These are phyloP conservation scores for Podospora appendiculata DNA, from an alignment of 495 filamentous ascomycete species.

Conservation along the genomic window DNA sequence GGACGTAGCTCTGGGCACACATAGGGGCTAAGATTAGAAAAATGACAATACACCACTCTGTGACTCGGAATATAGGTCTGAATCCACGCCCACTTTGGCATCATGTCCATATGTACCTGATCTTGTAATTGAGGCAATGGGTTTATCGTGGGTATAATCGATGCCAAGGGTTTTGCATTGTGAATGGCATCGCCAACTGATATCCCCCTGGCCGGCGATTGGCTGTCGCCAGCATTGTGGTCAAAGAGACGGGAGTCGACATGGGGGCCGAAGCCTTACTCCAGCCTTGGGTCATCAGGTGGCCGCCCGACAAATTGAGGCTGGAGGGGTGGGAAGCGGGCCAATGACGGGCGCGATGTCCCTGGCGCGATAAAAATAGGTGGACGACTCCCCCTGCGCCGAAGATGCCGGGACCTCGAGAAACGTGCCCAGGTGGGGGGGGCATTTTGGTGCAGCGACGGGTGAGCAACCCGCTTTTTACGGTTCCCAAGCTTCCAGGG, in stretches of 20 bases:
- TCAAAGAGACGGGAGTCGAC: not conserved
- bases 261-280: constrained; percentile 12
- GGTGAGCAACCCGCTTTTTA: not conserved
- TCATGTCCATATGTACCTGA: too few relatives aligned
- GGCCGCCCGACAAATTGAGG: not conserved
- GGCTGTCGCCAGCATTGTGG: too few relatives aligned
- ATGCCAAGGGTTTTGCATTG: too few relatives aligned
- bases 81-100: too few relatives aligned
- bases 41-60: not conserved
- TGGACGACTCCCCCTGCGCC: too few relatives aligned
- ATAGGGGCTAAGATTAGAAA: not conserved
- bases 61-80: too few relatives aligned
- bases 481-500: not conserved
- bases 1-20: not conserved
- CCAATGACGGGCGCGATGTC: not conserved
- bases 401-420: not conserved
- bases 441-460: not conserved
- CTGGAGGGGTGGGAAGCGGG: not conserved
- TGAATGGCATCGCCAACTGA: too few relatives aligned
- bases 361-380: not conserved
- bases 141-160: too few relatives aligned
- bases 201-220: too few relatives aligned
- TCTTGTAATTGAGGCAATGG: too few relatives aligned
- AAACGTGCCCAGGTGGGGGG: not conserved
- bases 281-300: constrained; percentile 1